Percentiles rank a stretch among this genome's conserved stretches.
Conservation (phyloP, 768 basidiomycete species). For the Erythrobasidium yunnanense region DNA sequence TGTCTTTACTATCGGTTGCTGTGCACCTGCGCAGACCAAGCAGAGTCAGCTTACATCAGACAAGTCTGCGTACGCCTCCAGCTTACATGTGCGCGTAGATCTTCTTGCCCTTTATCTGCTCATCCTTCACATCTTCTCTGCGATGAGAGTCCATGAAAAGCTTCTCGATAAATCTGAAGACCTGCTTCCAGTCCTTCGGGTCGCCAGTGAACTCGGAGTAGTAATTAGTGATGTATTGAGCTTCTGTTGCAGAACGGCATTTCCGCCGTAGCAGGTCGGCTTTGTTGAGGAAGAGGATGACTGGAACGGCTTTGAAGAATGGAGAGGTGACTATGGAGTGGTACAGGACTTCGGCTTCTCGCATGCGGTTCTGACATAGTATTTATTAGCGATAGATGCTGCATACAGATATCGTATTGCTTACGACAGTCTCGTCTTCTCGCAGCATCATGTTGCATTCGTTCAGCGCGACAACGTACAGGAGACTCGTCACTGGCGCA, state of each 20-base stretch:
- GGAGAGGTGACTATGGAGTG: constrained; percentile 97
- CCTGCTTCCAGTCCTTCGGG: constrained; percentile 17
- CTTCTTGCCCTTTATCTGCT: constrained; percentile 61
- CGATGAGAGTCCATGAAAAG: background rate
- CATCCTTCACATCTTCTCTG: constrained; percentile 75
- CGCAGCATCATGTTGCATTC: constrained; percentile 98
- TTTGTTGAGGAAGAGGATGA: constrained; percentile 48
- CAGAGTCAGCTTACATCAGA: background rate
- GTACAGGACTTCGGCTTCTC: constrained; percentile 87
- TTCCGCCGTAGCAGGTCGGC: constrained; percentile 7
- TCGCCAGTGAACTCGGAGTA: constrained; percentile 79
- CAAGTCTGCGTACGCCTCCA: background rate
- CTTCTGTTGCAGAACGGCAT: constrained; percentile 59
- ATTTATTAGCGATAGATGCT: background rate
- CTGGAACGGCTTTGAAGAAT: constrained; percentile 91
- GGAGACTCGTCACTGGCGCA: constrained; percentile 63
- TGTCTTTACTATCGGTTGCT: constrained; percentile 30
- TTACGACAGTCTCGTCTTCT: constrained; percentile 57
- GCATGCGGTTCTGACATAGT: constrained; percentile 69
- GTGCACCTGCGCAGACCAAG: background rate
- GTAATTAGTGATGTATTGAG: constrained; percentile 70
- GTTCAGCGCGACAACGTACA: constrained; percentile 83
- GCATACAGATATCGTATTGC: constrained; percentile 29
- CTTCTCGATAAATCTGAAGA: constrained; percentile 21
- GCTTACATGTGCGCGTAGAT: constrained; percentile 40